These are phyloP conservation scores for Phytophthora fragariae DNA, from an alignment of 352 stramenopile genomes.

Conservation along the genomic window DNA sequence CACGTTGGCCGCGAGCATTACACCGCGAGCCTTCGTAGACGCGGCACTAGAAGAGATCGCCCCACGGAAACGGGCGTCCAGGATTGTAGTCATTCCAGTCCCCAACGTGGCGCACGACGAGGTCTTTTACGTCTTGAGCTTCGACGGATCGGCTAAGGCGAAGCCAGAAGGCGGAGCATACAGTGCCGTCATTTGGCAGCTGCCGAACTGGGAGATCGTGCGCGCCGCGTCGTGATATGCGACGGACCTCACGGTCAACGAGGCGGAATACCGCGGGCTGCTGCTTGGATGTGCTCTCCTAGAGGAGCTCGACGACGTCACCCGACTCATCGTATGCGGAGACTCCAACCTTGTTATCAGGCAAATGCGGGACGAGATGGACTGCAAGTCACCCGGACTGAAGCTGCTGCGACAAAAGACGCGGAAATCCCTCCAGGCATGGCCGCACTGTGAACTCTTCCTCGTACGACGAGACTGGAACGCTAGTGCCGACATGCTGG, in stretches of 20 bases:
- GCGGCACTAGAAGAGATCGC: not conserved
- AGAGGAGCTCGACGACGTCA: too few relatives aligned
- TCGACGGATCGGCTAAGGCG: conserved; percentile 14
- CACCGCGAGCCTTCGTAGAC: conserved; percentile 2
- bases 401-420: too few relatives aligned
- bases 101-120: not conserved
- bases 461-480: too few relatives aligned
- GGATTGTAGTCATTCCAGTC: not conserved
- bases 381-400: too few relatives aligned
- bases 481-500: too few relatives aligned
- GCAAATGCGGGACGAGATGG: too few relatives aligned
- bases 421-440: too few relatives aligned
- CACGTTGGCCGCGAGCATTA: conserved; percentile 4
- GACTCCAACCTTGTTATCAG: too few relatives aligned
- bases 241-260: conserved; percentile 23
- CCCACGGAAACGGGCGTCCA: not conserved
- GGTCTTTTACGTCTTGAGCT: conserved; percentile 2
- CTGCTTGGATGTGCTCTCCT: too few relatives aligned
- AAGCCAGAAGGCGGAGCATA: conserved; percentile 5
- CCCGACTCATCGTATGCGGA: too few relatives aligned
- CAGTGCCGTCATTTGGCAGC: conserved; percentile 16
- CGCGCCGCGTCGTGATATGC: not conserved
- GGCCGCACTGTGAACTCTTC: too few relatives aligned
- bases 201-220: conserved; percentile 13
- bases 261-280: too few relatives aligned